Conservation (phyloP, 176 grass and related monocot species). For the Saccharum spontaneum region DNA sequence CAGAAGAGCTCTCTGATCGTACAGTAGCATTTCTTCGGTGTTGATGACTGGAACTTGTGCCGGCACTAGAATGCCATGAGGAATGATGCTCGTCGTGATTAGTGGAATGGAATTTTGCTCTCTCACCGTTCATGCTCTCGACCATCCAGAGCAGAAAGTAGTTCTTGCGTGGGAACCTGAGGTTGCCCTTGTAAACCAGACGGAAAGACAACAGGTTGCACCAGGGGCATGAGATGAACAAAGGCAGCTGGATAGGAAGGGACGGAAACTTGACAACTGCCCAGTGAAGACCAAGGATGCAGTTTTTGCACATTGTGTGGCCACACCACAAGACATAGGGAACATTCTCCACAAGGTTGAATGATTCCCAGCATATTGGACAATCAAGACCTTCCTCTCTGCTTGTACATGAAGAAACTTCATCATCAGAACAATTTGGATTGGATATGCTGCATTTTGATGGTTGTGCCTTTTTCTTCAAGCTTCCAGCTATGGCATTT, state of each 20-base stretch:
- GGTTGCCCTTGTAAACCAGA: slow-evolving; percentile 74
- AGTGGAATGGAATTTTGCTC: slow-evolving; percentile 52
- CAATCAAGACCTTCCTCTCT: slow-evolving; percentile 89
- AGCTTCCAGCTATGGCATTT: slow-evolving; percentile 60
- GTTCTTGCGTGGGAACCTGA: slow-evolving; percentile 83
- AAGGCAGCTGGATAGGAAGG: slow-evolving; percentile 70
- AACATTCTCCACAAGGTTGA: slow-evolving; percentile 93
- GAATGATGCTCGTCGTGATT: slow-evolving; percentile 28
- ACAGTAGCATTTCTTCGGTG: slow-evolving; percentile 30
- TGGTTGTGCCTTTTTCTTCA: slow-evolving; percentile 41
- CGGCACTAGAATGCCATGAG: slow-evolving; percentile 19
- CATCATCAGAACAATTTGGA: slow-evolving; percentile 78
- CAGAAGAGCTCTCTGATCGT: slow-evolving; percentile 8
- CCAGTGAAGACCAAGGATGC: slow-evolving; percentile 82
- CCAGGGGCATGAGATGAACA: slow-evolving; percentile 93
- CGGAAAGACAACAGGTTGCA: slow-evolving; percentile 76
- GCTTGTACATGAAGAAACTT: slow-evolving; percentile 77
- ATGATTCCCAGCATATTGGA: slow-evolving; percentile 93
- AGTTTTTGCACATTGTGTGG: slow-evolving; percentile 98
- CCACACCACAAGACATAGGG: slow-evolving; percentile 95
- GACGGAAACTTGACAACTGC: slow-evolving; percentile 74
- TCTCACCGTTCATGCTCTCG: slow-evolving; percentile 77
- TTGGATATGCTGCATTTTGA: slow-evolving; percentile 40
- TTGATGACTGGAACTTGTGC: slow-evolving; percentile 42
- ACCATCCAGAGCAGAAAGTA: slow-evolving; percentile 98